Conservation (phyloP, 768 basidiomycete genomes). For the Butyriboletus loyo region DNA sequence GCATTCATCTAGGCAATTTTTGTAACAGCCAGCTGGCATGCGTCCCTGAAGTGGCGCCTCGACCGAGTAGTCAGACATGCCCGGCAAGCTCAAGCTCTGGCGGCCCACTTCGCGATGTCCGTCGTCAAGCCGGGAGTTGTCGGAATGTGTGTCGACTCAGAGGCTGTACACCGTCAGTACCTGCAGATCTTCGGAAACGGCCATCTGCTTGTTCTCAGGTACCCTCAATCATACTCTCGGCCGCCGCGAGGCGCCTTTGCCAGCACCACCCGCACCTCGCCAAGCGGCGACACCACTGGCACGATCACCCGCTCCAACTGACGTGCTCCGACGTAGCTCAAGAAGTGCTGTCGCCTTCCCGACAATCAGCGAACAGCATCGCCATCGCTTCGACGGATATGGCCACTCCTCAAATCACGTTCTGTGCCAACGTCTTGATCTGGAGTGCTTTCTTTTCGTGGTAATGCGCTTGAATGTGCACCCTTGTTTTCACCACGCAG, state of each 20-base stretch:
- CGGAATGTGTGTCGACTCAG: conserved; percentile 8
- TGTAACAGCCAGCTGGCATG: conserved; percentile 14
- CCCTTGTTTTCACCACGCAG: conserved; percentile 1
- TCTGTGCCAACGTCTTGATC: neutral
- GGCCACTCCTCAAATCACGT: conserved; percentile 4
- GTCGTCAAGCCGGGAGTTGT: conserved; percentile 4
- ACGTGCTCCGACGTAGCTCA: neutral
- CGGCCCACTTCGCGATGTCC: neutral
- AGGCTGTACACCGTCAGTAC: conserved; percentile 17
- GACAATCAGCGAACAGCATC: conserved; percentile 8
- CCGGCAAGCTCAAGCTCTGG: neutral
- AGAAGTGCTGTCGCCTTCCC: conserved; percentile 12
- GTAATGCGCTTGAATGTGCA: neutral
- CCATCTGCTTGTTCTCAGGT: neutral
- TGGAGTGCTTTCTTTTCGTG: neutral
- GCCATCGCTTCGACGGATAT: conserved; percentile 3
- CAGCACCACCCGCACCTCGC: neutral
- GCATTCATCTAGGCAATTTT: conserved; percentile 22
- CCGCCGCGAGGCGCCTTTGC: neutral
- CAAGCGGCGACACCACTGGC: neutral
- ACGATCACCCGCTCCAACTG: neutral
- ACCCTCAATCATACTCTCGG: neutral
- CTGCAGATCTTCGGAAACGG: conserved; percentile 14
- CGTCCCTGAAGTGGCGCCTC: conserved; percentile 14
- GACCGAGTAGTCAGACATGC: conserved; percentile 4